phyloP scores from a whole-genome alignment of 2,329 filamentous ascomycete species.

The Exophiala spinifera region DNA sequence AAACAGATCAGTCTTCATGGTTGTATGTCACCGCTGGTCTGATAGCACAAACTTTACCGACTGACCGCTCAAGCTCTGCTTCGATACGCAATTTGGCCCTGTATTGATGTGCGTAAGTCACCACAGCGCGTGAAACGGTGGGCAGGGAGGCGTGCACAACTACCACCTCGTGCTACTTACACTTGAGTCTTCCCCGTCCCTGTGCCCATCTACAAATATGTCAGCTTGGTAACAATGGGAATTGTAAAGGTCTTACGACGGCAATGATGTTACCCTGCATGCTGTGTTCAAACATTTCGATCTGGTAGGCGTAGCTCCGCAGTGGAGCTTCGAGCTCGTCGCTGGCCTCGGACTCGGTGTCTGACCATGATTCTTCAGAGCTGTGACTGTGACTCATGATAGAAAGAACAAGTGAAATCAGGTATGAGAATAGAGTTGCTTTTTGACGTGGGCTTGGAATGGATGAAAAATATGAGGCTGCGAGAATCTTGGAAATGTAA shows the following conservation, averaged over 20 bases:
- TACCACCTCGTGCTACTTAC: slow-evolving; percentile 43
- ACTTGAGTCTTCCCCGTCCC: slow-evolving; percentile 76
- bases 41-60: slow-evolving; percentile 51
- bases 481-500: too few relatives aligned
- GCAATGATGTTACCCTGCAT: slow-evolving; percentile 69
- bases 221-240: slow-evolving; percentile 17
- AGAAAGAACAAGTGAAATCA: too few relatives aligned
- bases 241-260: slow-evolving; percentile 49
- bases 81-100: slow-evolving; percentile 68
- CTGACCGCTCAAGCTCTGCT: slow-evolving; percentile 57
- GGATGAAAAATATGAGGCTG: too few relatives aligned
- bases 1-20: not conserved
- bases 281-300: slow-evolving; percentile 72
- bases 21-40: not conserved
- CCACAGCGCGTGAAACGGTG: not conserved
- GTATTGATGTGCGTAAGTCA: not conserved
- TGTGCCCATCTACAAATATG: slow-evolving; percentile 66
- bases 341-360: slow-evolving; percentile 11
- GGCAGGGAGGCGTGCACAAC: too few relatives aligned
- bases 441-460: too few relatives aligned
- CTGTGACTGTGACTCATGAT: slow-evolving; percentile 3
- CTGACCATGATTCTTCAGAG: slow-evolving; percentile 21
- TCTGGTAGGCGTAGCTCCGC: slow-evolving; percentile 60
- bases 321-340: not conserved
- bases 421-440: too few relatives aligned